A percentile compares a stretch with the other conserved stretches of the same genome.
These are phyloP conservation scores for Naganishia onofrii DNA, from an alignment of 768 basidiomycete species.

Conservation along the genomic window DNA sequence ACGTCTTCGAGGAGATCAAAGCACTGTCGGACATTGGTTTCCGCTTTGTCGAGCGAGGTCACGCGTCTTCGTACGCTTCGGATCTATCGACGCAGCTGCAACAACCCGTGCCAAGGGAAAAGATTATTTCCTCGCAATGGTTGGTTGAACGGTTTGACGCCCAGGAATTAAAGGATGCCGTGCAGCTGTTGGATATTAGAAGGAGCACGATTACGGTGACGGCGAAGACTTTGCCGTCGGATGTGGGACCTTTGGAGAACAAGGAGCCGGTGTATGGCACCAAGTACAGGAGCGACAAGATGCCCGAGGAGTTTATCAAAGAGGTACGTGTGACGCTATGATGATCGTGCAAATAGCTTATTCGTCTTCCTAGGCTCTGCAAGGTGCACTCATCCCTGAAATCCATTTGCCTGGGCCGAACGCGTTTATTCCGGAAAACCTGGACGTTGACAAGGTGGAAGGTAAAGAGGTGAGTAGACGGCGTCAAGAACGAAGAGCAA, in stretches of 20 bases:
- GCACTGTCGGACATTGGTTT: slow-evolving; percentile 71
- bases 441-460: slow-evolving; percentile 76
- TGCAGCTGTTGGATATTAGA: slow-evolving; percentile 64
- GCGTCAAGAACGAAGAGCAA: background rate
- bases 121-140: slow-evolving; percentile 68
- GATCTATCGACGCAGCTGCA: slow-evolving; percentile 71
- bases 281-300: slow-evolving; percentile 64
- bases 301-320: slow-evolving; percentile 61
- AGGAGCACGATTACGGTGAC: slow-evolving; percentile 72
- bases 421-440: slow-evolving; percentile 80
- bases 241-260: slow-evolving; percentile 57
- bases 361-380: slow-evolving; percentile 56
- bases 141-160: slow-evolving; percentile 74
- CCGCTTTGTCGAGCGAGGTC: slow-evolving; percentile 78
- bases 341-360: slow-evolving; percentile 40
- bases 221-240: slow-evolving; percentile 67
- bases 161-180: slow-evolving; percentile 56
- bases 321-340: slow-evolving; percentile 20
- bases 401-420: slow-evolving; percentile 80
- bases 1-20: slow-evolving; percentile 72
- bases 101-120: slow-evolving; percentile 76
- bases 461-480: slow-evolving; percentile 55
- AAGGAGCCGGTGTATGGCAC: slow-evolving; percentile 93
- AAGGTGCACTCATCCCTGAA: slow-evolving; percentile 59
- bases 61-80: slow-evolving; percentile 75